Evolutionary conservation across 2,329 filamentous ascomycete species (phyloP).

Genomic region (Alternaria sp.): DNA sequence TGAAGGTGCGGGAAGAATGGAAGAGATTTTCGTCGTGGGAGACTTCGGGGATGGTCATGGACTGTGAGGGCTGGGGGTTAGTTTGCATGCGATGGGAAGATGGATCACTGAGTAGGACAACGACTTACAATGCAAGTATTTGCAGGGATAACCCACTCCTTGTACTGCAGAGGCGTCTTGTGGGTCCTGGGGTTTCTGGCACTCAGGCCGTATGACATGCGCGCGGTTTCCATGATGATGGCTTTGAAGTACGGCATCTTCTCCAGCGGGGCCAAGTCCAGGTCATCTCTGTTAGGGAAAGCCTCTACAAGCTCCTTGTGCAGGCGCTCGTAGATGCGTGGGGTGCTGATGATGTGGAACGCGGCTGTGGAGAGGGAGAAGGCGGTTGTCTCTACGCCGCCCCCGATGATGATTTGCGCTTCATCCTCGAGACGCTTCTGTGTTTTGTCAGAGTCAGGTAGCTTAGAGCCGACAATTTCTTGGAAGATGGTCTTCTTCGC

Average conservation of each 20-base stretch:
- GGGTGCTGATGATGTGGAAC: slow-evolving; percentile 44
- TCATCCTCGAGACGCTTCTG: slow-evolving; percentile 47
- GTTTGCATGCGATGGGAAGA: background rate
- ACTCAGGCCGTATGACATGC: slow-evolving; percentile 49
- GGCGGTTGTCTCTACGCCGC: slow-evolving; percentile 50
- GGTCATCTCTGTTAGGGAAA: slow-evolving; percentile 30
- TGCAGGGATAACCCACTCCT: slow-evolving; percentile 39
- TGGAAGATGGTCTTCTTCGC: slow-evolving; percentile 44
- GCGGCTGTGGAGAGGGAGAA: slow-evolving; percentile 37
- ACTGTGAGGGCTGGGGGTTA: slow-evolving; percentile 1
- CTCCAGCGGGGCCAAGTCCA: slow-evolving; percentile 31
- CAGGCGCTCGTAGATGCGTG: slow-evolving; percentile 36
- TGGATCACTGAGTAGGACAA: background rate
- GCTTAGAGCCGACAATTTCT: slow-evolving; percentile 38
- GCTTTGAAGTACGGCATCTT: slow-evolving; percentile 15
- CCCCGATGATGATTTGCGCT: slow-evolving; percentile 48
- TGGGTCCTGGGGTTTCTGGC: slow-evolving; percentile 48
- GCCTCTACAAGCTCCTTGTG: slow-evolving; percentile 39
- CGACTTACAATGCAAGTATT: slow-evolving; percentile 42
- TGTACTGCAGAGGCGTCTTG: slow-evolving; percentile 26
- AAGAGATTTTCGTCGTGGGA: slow-evolving; percentile 48
- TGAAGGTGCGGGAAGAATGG: slow-evolving; percentile 42
- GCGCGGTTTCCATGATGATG: slow-evolving; percentile 37
- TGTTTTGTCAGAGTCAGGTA: slow-evolving; percentile 46
- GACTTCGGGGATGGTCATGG: slow-evolving; percentile 47